Conservation (phyloP, 176 grass and related monocot genomes). For the Themeda triandra region DNA sequence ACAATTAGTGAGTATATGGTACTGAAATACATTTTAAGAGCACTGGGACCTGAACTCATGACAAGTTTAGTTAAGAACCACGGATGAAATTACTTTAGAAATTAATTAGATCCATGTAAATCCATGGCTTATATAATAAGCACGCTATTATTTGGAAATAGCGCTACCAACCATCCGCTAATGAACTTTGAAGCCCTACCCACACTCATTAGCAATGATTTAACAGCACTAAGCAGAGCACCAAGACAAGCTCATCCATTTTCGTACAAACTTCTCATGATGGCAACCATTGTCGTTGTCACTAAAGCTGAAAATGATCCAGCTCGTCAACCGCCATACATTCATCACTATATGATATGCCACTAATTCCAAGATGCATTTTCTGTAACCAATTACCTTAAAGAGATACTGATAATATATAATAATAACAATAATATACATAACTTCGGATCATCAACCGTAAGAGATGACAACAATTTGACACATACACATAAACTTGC, state of each 20-base stretch:
- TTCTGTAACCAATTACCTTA: not conserved
- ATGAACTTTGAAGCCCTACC: conserved; percentile 5
- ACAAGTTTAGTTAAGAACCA: no score
- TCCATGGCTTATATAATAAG: no score
- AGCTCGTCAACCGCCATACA: conserved; percentile 21
- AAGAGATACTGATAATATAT: not conserved
- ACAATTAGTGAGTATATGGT: no score
- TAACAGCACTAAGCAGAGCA: conserved; percentile 26
- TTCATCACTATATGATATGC: not conserved
- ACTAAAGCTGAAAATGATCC: conserved; percentile 20
- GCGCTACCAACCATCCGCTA: not conserved
- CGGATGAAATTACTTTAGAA: no score
- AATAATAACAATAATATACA: not conserved
- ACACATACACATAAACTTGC: not conserved
- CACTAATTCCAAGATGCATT: not conserved
- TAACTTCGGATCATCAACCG: conserved; percentile 9
- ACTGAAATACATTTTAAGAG: no score
- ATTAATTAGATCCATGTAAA: no score
- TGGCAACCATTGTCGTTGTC: conserved; percentile 5
- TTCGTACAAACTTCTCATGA: conserved; percentile 10
- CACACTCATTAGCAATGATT: conserved; percentile 39
- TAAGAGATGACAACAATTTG: not conserved
- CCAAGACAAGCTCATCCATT: conserved; percentile 6
- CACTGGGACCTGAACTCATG: no score
- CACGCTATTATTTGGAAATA: not conserved